Base-by-base conservation (phyloP, 768 basidiomycete genomes). In the Leccinum uliginosum region DNA sequence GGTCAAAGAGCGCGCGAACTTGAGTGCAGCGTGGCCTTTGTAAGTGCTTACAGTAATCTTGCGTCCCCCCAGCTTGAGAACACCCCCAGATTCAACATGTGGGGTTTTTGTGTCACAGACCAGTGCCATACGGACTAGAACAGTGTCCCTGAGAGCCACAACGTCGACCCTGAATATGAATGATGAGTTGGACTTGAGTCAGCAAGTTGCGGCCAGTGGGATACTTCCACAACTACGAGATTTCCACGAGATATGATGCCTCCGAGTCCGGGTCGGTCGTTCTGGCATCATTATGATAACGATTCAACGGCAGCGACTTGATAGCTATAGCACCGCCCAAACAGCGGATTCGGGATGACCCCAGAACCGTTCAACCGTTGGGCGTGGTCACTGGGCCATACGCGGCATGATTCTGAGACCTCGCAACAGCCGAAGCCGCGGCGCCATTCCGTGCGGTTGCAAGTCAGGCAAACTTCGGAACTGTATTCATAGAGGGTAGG, bases 371-470 rank as follows among this genome's bases (percentile, higher is more conserved):
- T 23, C 38, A 53, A 53, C 15, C 34, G 38, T 40, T 23, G 30
- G 53, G 24, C 55, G 34, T 64, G 40, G 55, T 40, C 38, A n/a
- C n/a, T 19, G 5, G 19, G n/a, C 40, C 11, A 53, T 46, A 61
- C 43, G 43, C 19, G 27, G 55, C 54, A 19, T 54, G 59, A 21
- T 52, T 45, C 29, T 7, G 32, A 40, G 48, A 17, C 32, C 56
- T 60, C 15, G 51, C 52, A 51, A 64, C 48, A 34, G 30, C 47
- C 47, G 54, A 56, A 50, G 38, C 50, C 27, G 57, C 53, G 55
- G 32, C 61, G 35, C 38, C 19, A 43, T 40, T 43, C 46, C 35
- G 10, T 21, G 24, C 27, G 27, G 29, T 19, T 53, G 34, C 32
- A 47, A 17, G 48, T 27, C 30, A 27, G 23, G 21, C 49, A 49